Conservation (phyloP, 1,284 basidiomycete genomes). For the Afroboletus lepidellus region DNA sequence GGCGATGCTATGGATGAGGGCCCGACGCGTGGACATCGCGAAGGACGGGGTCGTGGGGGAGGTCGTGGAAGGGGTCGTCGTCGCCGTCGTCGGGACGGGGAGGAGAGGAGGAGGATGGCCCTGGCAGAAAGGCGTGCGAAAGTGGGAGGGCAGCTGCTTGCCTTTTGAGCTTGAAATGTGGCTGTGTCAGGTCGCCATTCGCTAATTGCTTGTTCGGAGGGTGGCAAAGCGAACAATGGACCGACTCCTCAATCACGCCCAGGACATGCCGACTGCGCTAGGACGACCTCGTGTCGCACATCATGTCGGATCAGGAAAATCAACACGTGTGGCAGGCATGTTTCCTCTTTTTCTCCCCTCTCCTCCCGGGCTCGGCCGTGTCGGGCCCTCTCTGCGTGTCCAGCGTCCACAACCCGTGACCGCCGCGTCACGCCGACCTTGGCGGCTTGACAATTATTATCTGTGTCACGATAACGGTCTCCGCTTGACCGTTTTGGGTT, state of each 20-base stretch:
- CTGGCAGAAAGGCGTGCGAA: constrained; percentile 32
- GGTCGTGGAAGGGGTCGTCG: constrained; percentile 16
- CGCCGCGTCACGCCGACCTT: neutral
- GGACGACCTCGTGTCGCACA: constrained; percentile 22
- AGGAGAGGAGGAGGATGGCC: constrained; percentile 24
- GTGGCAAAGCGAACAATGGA: constrained; percentile 3
- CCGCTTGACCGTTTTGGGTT: constrained; percentile 1
- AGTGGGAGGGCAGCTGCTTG: constrained; percentile 21
- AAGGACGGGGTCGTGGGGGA: constrained; percentile 16
- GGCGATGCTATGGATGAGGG: constrained; percentile 22
- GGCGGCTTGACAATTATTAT: constrained; percentile 1
- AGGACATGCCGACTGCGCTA: constrained; percentile 14
- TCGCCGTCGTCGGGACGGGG: constrained; percentile 21
- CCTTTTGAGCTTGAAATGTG: constrained; percentile 32
- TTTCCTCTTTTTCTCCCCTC: constrained; percentile 20
- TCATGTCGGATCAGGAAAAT: constrained; percentile 23
- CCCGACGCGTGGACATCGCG: constrained; percentile 30
- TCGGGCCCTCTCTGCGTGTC: constrained; percentile 8
- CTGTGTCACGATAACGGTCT: neutral
- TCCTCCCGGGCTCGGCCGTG: constrained; percentile 4
- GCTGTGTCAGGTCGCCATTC: constrained; percentile 20
- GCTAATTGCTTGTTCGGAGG: neutral
- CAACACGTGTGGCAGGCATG: constrained; percentile 29
- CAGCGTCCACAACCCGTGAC: constrained; percentile 8
- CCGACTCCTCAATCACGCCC: constrained; percentile 23